Evolutionary conservation across 768 basidiomycete genomes (phyloP), one percentile per base, ranked within the genome.

Genomic region (Leccinum rimulosum): DNA sequence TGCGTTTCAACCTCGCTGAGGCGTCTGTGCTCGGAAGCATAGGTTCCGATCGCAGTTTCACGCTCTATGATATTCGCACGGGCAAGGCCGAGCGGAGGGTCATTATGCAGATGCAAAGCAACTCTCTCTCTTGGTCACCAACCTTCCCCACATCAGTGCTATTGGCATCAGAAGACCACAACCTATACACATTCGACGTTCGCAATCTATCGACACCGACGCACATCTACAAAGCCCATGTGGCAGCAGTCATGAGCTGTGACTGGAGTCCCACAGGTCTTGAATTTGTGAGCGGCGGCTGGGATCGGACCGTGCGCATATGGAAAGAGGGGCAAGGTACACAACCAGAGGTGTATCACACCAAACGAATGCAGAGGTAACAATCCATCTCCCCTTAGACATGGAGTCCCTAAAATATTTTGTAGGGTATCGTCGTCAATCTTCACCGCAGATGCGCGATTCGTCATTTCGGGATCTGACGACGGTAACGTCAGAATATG

Each of bases 291-390:
- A 93, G 91, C 61, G 97, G 97, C 11, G 91, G 93, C 3, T 98
- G 96, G 88, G 97, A 99, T 73, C 83, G 95, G 49, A 98, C 95
- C 2, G 81, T 98, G 49, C 80, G 95, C 59, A 84, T 98, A 72
- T 99, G 96, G 96, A 87, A 87, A 64, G 87, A 93, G 65, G 92
- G 89, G 28, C 84, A 81, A 45, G 95, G 95, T 0, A 84, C 84
- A 31, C 80, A 82, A 7, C 84, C 90, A 15, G 96, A 98, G 71
- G 88, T 95, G 7, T 99, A 98, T 70, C 96, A 98, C 73, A 96
- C 95, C 15, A 98, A 98, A 76, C 91, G 97, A 49, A 99, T 99
- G 97, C 97, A 98, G 74, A 84, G 95, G 92, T 93, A 40, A 77
- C 93, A 36, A 77, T 59, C 19, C 1, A 10, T 40, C 10, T 4